Percentiles rank a stretch among this genome's conserved stretches.
Conservation (phyloP, 495 filamentous ascomycete species). For the Glarea lozoyensis region DNA sequence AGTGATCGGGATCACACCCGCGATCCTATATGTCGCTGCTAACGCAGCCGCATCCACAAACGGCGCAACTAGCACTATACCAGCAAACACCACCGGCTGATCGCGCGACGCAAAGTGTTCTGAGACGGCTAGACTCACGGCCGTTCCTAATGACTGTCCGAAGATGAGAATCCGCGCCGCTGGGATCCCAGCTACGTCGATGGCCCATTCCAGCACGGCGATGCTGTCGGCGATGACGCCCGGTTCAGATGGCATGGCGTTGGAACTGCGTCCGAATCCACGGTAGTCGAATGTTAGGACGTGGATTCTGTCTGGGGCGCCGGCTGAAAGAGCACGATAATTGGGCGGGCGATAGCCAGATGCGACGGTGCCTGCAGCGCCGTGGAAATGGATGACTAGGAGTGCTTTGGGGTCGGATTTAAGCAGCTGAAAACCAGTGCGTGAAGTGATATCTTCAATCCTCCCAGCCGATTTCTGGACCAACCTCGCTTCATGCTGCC, state of each 20-base stretch:
- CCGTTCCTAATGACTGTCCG: constrained; percentile 83
- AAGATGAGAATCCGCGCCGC: constrained; percentile 65
- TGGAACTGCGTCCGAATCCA: constrained; percentile 75
- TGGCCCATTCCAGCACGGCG: constrained; percentile 59
- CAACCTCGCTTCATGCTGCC: constrained; percentile 43
- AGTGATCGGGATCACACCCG: constrained; percentile 64
- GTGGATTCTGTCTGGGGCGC: constrained; percentile 44
- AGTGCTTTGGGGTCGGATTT: constrained; percentile 48
- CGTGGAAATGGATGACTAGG: constrained; percentile 46
- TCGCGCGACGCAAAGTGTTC: constrained; percentile 46
- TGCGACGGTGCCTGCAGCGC: constrained; percentile 49
- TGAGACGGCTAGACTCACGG: constrained; percentile 63
- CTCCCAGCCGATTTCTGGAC: constrained; percentile 38
- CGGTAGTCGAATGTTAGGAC: constrained; percentile 74
- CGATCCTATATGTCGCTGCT: constrained; percentile 47
- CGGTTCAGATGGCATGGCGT: constrained; percentile 66
- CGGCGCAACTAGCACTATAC: constrained; percentile 65
- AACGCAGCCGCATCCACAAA: constrained; percentile 69
- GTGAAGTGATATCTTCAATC: constrained; percentile 39
- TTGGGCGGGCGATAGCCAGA: constrained; percentile 46
- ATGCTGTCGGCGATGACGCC: constrained; percentile 74
- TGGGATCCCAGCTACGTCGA: constrained; percentile 53
- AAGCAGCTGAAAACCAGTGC: constrained; percentile 47
- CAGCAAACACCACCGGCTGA: constrained; percentile 44
- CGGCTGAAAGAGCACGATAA: constrained; percentile 55